phyloP scores from a whole-genome alignment of 257 asterid species.

The Plantago major region DNA sequence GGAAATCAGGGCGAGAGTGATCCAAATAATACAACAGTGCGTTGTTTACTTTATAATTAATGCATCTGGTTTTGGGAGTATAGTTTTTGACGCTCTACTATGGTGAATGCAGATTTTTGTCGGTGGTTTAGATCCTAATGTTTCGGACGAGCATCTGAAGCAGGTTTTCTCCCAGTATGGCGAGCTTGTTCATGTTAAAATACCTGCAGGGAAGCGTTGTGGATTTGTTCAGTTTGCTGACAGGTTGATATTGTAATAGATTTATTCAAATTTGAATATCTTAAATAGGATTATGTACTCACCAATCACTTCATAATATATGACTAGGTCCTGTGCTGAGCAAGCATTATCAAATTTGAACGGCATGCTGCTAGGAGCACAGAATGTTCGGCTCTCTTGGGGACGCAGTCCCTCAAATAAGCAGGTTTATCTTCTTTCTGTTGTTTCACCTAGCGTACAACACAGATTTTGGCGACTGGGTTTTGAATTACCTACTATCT shows the following conservation, averaged over 20 bases:
- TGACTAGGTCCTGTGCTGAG: constrained; percentile 63
- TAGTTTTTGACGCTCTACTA: constrained; percentile 12
- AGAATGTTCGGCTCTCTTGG: constrained; percentile 85
- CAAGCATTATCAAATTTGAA: constrained; percentile 61
- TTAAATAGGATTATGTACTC: constrained; percentile 4
- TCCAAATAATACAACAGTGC: constrained; percentile 86
- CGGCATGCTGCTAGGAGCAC: constrained; percentile 71
- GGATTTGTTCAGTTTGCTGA: constrained; percentile 89
- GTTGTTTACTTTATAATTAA: constrained; percentile 31
- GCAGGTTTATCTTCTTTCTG: constrained; percentile 39
- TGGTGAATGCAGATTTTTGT: constrained; percentile 66
- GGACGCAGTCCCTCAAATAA: constrained; percentile 92
- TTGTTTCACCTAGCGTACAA: background rate
- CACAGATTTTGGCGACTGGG: background rate
- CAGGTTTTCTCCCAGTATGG: constrained; percentile 80
- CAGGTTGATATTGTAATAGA: constrained; percentile 35
- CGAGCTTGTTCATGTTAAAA: constrained; percentile 72
- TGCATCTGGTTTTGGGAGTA: background rate
- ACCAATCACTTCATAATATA: constrained; percentile 10
- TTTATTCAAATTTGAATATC: background rate
- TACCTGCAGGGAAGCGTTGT: constrained; percentile 86
- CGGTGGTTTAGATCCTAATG: constrained; percentile 77
- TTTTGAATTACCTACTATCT: constrained; percentile 15
- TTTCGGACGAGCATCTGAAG: constrained; percentile 73
- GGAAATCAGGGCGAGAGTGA: constrained; percentile 83